These are phyloP conservation scores for Trichothecium sympodiale DNA, from an alignment of 2,329 filamentous ascomycete genomes.

Conservation along the genomic window DNA sequence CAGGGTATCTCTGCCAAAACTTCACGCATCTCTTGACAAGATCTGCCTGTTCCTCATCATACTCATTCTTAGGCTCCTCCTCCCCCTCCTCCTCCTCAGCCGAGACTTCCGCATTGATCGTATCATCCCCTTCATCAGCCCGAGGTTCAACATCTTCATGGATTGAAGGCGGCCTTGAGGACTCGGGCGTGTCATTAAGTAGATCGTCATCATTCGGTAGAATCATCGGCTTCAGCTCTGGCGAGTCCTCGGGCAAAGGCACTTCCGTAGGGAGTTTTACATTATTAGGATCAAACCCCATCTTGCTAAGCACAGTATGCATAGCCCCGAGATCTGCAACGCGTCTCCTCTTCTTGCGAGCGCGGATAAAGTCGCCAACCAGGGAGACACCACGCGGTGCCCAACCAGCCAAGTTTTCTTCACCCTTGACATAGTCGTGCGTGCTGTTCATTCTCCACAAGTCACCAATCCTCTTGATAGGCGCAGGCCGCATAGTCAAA, in stretches of 20 bases:
- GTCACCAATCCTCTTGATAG: conserved; percentile 84
- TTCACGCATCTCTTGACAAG: conserved; percentile 46
- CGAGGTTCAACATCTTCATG: conserved; percentile 14
- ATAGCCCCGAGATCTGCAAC: conserved; percentile 71
- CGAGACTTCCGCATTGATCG: conserved; percentile 9
- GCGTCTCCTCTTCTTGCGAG: conserved; percentile 62
- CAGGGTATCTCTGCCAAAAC: conserved; percentile 53
- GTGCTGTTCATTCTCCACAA: conserved; percentile 94
- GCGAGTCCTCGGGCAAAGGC: conserved; percentile 23
- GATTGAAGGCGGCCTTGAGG: conserved; percentile 30
- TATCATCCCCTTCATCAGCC: conserved; percentile 12
- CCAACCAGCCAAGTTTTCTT: conserved; percentile 79
- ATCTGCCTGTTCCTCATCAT: conserved; percentile 31
- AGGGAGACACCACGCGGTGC: conserved; percentile 80
- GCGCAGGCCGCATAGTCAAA: conserved; percentile 72
- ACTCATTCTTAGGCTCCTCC: conserved; percentile 24
- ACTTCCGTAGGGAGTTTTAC: conserved; percentile 19
- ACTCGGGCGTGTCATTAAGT: conserved; percentile 45
- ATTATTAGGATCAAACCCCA: conserved; percentile 35
- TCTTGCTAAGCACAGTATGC: conserved; percentile 52
- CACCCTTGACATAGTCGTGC: conserved; percentile 91
- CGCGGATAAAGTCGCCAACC: conserved; percentile 73
- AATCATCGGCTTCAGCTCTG: conserved; percentile 28
- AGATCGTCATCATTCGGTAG: conserved; percentile 42
- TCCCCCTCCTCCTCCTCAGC: conserved; percentile 13